phyloP scores from a whole-genome alignment of 345 rosid genomes.

The Sonneratia caseolaris region DNA sequence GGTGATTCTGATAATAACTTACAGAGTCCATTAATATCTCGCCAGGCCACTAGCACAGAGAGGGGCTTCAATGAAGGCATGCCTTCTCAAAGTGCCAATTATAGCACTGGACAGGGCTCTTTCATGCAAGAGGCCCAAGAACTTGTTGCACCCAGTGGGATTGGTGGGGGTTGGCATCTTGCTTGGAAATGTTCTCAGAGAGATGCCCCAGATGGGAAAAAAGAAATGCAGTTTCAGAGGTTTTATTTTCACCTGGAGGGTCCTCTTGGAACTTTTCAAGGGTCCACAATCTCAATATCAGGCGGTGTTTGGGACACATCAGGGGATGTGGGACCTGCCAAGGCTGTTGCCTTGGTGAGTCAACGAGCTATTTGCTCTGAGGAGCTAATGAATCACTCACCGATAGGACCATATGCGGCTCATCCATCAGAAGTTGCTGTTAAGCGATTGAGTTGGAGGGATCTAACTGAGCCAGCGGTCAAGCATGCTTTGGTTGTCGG shows the following conservation, averaged over 20 bases:
- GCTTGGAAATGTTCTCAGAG: constrained; percentile 94
- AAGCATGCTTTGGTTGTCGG: constrained; percentile 87
- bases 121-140: constrained; percentile 48
- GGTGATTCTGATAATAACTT: constrained; percentile 65
- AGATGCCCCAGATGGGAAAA: constrained; percentile 60
- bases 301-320: constrained; percentile 52
- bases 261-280: constrained; percentile 49
- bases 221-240: constrained; percentile 76
- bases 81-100: constrained; percentile 39
- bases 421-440: constrained; percentile 65
- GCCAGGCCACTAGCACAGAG: constrained; percentile 71
- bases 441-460: constrained; percentile 58
- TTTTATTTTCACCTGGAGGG: constrained; percentile 79
- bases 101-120: constrained; percentile 54
- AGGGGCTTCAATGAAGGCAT: constrained; percentile 40
- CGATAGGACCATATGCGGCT: constrained; percentile 81
- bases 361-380: constrained; percentile 72
- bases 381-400: constrained; percentile 48
- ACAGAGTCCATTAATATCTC: constrained; percentile 84
- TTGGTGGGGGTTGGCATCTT: constrained; percentile 97
- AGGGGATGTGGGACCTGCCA: constrained; percentile 47
- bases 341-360: constrained; percentile 89
- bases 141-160: constrained; percentile 44
- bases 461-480: constrained; percentile 88
- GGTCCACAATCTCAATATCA: constrained; percentile 54